phyloP scores from a whole-genome alignment of 495 filamentous ascomycete genomes.

The Podospora pseudopauciseta region DNA sequence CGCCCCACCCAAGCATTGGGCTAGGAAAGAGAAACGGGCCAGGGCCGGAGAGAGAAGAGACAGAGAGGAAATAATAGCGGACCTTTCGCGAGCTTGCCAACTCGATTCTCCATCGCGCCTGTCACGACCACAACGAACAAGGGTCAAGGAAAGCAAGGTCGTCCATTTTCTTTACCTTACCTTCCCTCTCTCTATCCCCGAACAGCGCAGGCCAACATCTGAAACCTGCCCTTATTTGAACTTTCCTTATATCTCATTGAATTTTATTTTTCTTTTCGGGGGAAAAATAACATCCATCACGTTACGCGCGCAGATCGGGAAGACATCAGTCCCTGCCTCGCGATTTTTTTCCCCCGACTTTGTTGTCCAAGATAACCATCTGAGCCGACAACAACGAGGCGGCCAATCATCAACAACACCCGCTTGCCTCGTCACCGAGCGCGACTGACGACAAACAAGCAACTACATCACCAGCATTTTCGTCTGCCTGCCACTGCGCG shows the following conservation, averaged over 20 bases:
- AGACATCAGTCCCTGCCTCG: constrained; percentile 12
- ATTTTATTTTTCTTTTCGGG: not conserved
- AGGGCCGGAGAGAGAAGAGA: not conserved
- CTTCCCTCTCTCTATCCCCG: not conserved
- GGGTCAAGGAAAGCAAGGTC: not conserved
- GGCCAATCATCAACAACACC: too few relatives aligned
- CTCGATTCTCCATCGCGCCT: constrained; percentile 4
- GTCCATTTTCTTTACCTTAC: not conserved
- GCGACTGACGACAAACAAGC: not conserved
- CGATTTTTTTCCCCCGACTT: constrained; percentile 17
- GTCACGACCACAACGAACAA: not conserved
- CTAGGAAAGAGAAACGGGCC: not conserved
- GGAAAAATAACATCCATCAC: not conserved
- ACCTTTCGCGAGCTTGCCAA: constrained; percentile 4
- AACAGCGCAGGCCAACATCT: not conserved
- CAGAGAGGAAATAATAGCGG: not conserved
- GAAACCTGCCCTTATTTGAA: not conserved
- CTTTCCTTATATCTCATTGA: not conserved
- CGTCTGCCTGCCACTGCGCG: constrained; percentile 1
- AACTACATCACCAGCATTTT: constrained; percentile 3
- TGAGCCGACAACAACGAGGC: not conserved
- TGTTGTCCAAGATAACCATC: not conserved
- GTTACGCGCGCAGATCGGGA: not conserved
- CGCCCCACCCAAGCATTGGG: not conserved
- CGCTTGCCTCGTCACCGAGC: not conserved